Evolutionary conservation across 768 basidiomycete species (phyloP), one percentile per base, ranked within the genome.

Genomic region (Nidularia sp.): DNA sequence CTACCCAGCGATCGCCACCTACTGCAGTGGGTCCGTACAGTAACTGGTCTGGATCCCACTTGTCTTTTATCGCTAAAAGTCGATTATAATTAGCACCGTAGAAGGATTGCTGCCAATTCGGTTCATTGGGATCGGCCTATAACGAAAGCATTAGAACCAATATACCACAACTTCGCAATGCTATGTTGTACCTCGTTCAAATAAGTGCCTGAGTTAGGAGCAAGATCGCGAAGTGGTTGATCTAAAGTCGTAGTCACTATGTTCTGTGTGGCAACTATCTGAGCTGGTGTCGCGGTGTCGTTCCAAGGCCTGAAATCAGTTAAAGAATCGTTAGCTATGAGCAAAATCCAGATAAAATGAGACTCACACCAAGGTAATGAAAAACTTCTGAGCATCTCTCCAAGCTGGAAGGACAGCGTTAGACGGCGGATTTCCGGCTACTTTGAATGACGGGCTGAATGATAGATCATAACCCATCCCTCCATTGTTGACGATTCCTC

Each of bases 1-100:
- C 47, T 15, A 55, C 50, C 54, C 50, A 55, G n/a, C 51, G 50
- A 33, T 54, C 56, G 4, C 56, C 56, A 13, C 53, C 56, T 1
- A 60, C 59, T 5, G 59, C 59, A 3, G 59, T 60, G 29, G 54
- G 49, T 35, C 59, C 59, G 34, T 60, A 60, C 35, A 60, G n/a
- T 12, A 55, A 45, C 33, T 57, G 54, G 25, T 47, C 45, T 4
- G 59, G 54, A 25, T 60, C 59, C 44, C 51, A 60, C 6, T 36
- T 53, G 13, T 57, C 47, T 29, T 60, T 60, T 22, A 57, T 55
- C 13, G 32, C 36, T 3, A 60, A 7, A 1, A 60, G 49, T 10
- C 39, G 52, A 2, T 50, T 47, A 43, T 60, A 60, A 39, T 60
- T 60, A 6, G 33, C 22, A 2, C 59, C 59, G 35, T 60, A 60